These are phyloP conservation scores for Geotrichum ghanense DNA, from an alignment of 805 yeast species.

Conservation along the genomic window DNA sequence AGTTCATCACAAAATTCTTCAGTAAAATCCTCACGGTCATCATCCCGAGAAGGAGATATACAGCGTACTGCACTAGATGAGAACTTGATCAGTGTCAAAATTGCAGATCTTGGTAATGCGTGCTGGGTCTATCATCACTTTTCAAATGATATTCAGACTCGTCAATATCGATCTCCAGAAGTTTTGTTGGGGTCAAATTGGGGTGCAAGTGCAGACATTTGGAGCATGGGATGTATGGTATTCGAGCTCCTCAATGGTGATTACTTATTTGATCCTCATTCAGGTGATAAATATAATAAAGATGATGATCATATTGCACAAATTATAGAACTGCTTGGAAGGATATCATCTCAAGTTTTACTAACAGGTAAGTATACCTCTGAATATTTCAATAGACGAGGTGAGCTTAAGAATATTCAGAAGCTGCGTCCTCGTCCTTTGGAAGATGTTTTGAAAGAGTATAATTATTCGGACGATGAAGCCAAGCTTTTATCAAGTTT, in stretches of 20 bases:
- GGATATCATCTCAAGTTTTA: conserved; percentile 47
- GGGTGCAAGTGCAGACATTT: conserved; percentile 93
- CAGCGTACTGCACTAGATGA: conserved; percentile 20
- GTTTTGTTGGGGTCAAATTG: conserved; percentile 68
- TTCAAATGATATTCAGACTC: conserved; percentile 81
- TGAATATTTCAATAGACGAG: conserved; percentile 52
- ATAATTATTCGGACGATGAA: conserved; percentile 55
- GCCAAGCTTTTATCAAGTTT: conserved; percentile 69
- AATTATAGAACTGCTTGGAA: conserved; percentile 72
- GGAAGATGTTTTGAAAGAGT: conserved; percentile 68
- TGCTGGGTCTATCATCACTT: conserved; percentile 74
- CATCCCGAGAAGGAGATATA: conserved; percentile 6
- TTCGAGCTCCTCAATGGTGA: conserved; percentile 93
- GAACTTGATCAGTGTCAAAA: conserved; percentile 63
- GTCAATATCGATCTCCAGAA: conserved; percentile 91
- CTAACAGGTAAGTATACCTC: conserved; percentile 50
- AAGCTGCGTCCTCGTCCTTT: conserved; percentile 86
- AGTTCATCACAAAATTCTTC: not conserved
- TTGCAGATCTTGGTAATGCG: conserved; percentile 91
- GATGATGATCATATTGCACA: conserved; percentile 97
- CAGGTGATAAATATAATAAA: conserved; percentile 48
- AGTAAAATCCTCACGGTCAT: conserved; percentile 10
- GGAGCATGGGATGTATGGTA: conserved; percentile 90
- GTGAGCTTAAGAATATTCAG: conserved; percentile 65
- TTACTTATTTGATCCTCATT: conserved; percentile 80